Conservation (phyloP, 495 filamentous ascomycete species). For the Pyronema omphalodes region DNA sequence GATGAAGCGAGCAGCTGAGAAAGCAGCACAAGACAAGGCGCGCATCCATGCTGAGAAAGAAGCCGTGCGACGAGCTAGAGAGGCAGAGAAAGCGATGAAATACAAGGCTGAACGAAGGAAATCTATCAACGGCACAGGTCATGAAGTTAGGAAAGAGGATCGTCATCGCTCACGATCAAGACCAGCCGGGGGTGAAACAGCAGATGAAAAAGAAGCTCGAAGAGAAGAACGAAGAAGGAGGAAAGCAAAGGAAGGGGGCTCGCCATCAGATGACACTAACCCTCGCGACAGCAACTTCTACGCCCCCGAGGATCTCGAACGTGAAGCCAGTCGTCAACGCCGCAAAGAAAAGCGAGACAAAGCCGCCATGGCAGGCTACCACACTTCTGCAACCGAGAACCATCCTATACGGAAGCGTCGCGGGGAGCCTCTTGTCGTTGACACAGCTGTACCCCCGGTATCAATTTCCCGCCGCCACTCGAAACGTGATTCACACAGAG, state of each 20-base stretch:
- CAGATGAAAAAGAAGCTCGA: background rate
- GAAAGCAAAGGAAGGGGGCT: background rate
- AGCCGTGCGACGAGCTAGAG: background rate
- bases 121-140: background rate
- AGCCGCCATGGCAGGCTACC: background rate
- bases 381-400: background rate
- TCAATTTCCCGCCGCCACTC: background rate
- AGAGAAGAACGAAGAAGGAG: background rate
- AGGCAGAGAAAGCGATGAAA: background rate
- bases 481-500: background rate
- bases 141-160: no score
- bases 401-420: background rate
- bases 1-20: background rate
- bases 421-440: no score
- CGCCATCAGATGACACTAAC: background rate
- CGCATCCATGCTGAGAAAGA: background rate
- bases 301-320: background rate
- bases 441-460: no score
- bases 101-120: background rate
- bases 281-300: background rate
- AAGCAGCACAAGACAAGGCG: background rate
- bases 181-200: background rate
- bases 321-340: background rate
- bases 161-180: background rate
- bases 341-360: background rate